Evolutionary conservation across 768 basidiomycete species (phyloP).

Genomic region (Mycena chlorophos): DNA sequence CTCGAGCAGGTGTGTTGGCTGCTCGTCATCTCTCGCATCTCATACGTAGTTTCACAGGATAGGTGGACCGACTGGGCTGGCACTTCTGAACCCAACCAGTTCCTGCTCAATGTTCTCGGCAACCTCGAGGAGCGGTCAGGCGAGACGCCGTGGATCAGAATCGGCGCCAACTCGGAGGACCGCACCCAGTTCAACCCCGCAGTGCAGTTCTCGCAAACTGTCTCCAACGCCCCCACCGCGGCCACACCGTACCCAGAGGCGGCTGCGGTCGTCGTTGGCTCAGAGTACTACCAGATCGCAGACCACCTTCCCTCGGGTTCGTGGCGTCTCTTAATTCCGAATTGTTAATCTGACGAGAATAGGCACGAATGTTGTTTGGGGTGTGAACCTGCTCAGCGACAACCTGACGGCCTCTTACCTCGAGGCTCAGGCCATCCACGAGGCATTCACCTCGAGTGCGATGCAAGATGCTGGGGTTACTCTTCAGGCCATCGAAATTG

Average conservation of each 20-base stretch:
- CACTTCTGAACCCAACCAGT: slow-evolving; percentile 49
- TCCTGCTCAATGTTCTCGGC: slow-evolving; percentile 59
- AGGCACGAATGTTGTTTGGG: slow-evolving; percentile 69
- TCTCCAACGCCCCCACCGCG: slow-evolving; percentile 49
- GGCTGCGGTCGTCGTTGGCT: slow-evolving; percentile 56
- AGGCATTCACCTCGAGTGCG: slow-evolving; percentile 46
- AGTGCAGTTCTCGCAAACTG: slow-evolving; percentile 48
- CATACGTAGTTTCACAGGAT: too few relatives aligned
- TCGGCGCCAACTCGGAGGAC: slow-evolving; percentile 60
- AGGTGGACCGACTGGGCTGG: slow-evolving; percentile 72
- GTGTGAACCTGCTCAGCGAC: slow-evolving; percentile 59
- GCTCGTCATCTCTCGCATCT: too few relatives aligned
- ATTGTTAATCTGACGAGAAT: background rate
- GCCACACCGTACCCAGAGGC: slow-evolving; percentile 69
- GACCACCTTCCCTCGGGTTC: background rate
- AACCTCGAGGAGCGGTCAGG: slow-evolving; percentile 57
- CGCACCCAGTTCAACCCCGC: slow-evolving; percentile 55
- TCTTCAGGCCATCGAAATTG: slow-evolving; percentile 59
- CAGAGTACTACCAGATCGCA: slow-evolving; percentile 54
- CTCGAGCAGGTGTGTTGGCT: too few relatives aligned
- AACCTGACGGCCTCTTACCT: slow-evolving; percentile 53
- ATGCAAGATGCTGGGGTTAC: slow-evolving; percentile 43
- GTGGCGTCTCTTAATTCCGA: background rate
- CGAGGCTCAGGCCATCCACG: slow-evolving; percentile 47
- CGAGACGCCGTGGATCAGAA: slow-evolving; percentile 54